Percentiles rank a stretch among this genome's conserved stretches.
Evolutionary conservation across 2,329 filamentous ascomycete species (phyloP).

Genomic region (Leptographium wingfieldii): DNA sequence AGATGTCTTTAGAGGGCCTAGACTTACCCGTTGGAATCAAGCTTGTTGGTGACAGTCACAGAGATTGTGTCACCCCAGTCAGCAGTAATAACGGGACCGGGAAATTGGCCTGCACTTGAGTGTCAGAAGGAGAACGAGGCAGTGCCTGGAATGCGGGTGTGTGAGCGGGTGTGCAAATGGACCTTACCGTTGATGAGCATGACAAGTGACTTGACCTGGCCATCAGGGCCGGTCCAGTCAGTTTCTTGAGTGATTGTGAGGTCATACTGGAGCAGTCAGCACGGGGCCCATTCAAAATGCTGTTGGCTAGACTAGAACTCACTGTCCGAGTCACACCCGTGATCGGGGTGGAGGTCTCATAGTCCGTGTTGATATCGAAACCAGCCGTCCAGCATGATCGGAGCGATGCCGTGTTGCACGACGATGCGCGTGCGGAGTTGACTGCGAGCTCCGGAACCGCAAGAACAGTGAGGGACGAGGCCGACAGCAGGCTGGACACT

Average conservation of each 20-base stretch:
- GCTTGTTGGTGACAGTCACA: constrained; percentile 12
- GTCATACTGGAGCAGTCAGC: constrained; percentile 6
- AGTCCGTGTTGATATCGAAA: constrained; percentile 13
- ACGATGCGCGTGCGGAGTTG: neutral
- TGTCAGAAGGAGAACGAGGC: neutral
- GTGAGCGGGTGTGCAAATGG: neutral
- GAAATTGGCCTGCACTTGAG: neutral
- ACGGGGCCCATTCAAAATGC: neutral
- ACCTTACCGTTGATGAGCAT: constrained; percentile 13
- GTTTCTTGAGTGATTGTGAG: constrained; percentile 7
- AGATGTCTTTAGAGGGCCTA: neutral
- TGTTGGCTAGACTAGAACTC: neutral
- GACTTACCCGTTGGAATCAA: constrained; percentile 11
- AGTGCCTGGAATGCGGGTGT: too few relatives aligned
- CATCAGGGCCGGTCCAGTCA: constrained; percentile 12
- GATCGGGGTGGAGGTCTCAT: constrained; percentile 6
- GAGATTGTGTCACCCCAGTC: constrained; percentile 12
- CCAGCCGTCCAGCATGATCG: neutral
- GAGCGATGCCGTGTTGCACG: neutral
- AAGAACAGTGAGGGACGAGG: neutral
- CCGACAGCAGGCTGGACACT: constrained; percentile 5
- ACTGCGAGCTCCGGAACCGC: neutral
- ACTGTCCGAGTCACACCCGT: constrained; percentile 9
- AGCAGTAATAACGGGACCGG: constrained; percentile 11
- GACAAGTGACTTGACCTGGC: constrained; percentile 4